Evolutionary conservation across 1,284 basidiomycete species (phyloP).

Genomic region (Porodaedalea pini): DNA sequence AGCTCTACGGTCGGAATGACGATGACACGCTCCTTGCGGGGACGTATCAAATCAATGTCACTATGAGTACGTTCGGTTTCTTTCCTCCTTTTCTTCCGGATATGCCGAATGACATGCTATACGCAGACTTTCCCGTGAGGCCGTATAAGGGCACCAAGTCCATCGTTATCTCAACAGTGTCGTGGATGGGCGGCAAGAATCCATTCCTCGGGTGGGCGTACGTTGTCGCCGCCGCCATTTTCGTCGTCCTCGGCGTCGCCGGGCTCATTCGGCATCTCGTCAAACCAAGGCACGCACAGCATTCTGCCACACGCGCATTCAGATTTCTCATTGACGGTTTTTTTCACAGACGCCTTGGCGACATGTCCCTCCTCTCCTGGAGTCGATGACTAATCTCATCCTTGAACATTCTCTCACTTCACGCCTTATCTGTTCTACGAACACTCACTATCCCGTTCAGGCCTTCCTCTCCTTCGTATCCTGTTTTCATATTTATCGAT

Average conservation of each 20-base stretch:
- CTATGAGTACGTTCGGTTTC: slow-evolving; percentile 65
- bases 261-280: slow-evolving; percentile 92
- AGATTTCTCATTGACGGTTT: slow-evolving; percentile 6
- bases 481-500: slow-evolving; percentile 1
- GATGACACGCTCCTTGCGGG: slow-evolving; percentile 69
- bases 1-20: slow-evolving; percentile 93
- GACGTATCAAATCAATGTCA: slow-evolving; percentile 72
- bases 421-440: neutral
- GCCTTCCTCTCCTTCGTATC: neutral
- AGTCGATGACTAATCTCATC: slow-evolving; percentile 46
- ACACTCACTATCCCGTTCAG: neutral
- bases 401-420: neutral
- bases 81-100: neutral
- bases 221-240: slow-evolving; percentile 84
- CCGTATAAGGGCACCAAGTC: slow-evolving; percentile 95
- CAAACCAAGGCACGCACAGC: slow-evolving; percentile 75
- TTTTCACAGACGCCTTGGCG: slow-evolving; percentile 62
- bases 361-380: slow-evolving; percentile 86
- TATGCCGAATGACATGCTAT: slow-evolving; percentile 17
- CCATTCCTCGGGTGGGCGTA: slow-evolving; percentile 98
- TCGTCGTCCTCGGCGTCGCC: slow-evolving; percentile 82
- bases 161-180: slow-evolving; percentile 93
- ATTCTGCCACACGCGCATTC: slow-evolving; percentile 20
- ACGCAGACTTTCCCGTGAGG: slow-evolving; percentile 87
- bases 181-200: slow-evolving; percentile 98